Conservation (phyloP, 2,329 filamentous ascomycete species). For the Grosmannia huntii region DNA sequence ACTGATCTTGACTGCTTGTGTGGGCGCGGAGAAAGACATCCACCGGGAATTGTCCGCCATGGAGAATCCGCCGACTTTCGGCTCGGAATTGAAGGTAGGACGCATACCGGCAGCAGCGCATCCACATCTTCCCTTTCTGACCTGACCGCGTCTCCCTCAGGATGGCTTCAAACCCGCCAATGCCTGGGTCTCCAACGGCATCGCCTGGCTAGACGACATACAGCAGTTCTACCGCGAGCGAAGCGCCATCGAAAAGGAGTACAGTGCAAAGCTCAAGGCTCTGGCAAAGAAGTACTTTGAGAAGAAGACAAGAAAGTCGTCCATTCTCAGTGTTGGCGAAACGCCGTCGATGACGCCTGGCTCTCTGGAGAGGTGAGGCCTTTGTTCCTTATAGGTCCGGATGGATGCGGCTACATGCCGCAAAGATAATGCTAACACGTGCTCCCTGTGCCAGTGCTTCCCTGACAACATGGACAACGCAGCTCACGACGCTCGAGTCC, state of each 20-base stretch:
- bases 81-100: conserved; percentile 78
- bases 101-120: conserved; percentile 11
- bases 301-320: conserved; percentile 79
- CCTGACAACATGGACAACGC: conserved; percentile 91
- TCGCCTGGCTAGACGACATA: conserved; percentile 91
- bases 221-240: conserved; percentile 96
- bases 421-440: neutral
- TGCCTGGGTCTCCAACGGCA: conserved; percentile 78
- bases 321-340: conserved; percentile 76
- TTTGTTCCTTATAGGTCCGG: too few relatives aligned
- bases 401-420: neutral
- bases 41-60: conserved; percentile 40
- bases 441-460: conserved; percentile 51
- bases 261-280: conserved; percentile 73
- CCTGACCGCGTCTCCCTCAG: conserved; percentile 28
- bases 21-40: neutral
- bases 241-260: conserved; percentile 91
- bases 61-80: conserved; percentile 76
- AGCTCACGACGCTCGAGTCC: conserved; percentile 78
- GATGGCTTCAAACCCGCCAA: conserved; percentile 96
- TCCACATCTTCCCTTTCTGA: neutral
- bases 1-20: neutral
- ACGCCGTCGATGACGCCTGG: conserved; percentile 87
- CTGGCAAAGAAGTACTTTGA: conserved; percentile 96
- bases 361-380: conserved; percentile 66